Percentiles rank a stretch among this genome's conserved stretches.
Conservation (phyloP, 768 basidiomycete genomes). For the Pleurotus platypus region DNA sequence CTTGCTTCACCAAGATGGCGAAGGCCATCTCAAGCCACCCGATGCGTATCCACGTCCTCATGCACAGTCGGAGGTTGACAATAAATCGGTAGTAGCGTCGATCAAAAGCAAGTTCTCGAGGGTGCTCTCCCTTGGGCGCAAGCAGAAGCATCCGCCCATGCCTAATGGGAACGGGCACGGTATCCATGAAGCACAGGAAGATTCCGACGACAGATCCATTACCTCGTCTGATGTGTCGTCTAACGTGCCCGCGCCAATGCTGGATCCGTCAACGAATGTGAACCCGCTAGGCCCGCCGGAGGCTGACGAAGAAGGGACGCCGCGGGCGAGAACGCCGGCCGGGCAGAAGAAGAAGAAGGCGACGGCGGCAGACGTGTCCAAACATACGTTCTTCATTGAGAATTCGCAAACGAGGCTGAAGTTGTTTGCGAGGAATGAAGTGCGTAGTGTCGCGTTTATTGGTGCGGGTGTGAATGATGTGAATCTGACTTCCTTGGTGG, state of each 20-base stretch:
- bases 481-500: no score
- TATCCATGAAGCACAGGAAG: slow-evolving; percentile 10
- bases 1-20: slow-evolving; percentile 42
- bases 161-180: background rate
- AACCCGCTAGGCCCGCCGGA: slow-evolving; percentile 40
- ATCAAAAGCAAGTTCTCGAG: slow-evolving; percentile 45
- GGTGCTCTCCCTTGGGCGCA: slow-evolving; percentile 33
- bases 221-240: slow-evolving; percentile 34
- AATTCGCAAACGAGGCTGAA: slow-evolving; percentile 91
- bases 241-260: slow-evolving; percentile 50
- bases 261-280: slow-evolving; percentile 78
- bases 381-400: slow-evolving; percentile 91
- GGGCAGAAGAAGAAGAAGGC: slow-evolving; percentile 46
- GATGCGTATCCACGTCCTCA: slow-evolving; percentile 15
- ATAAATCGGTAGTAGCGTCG: slow-evolving; percentile 41
- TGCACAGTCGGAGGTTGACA: slow-evolving; percentile 22
- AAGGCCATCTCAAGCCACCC: slow-evolving; percentile 15
- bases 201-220: slow-evolving; percentile 19
- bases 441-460: slow-evolving; percentile 21
- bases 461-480: no score
- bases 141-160: slow-evolving; percentile 10
- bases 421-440: slow-evolving; percentile 84
- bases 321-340: slow-evolving; percentile 21
- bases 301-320: slow-evolving; percentile 15
- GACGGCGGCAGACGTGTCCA: slow-evolving; percentile 63